These are phyloP conservation scores for Xerocomellus amylosporus DNA, from an alignment of 768 basidiomycete genomes.

Conservation along the genomic window DNA sequence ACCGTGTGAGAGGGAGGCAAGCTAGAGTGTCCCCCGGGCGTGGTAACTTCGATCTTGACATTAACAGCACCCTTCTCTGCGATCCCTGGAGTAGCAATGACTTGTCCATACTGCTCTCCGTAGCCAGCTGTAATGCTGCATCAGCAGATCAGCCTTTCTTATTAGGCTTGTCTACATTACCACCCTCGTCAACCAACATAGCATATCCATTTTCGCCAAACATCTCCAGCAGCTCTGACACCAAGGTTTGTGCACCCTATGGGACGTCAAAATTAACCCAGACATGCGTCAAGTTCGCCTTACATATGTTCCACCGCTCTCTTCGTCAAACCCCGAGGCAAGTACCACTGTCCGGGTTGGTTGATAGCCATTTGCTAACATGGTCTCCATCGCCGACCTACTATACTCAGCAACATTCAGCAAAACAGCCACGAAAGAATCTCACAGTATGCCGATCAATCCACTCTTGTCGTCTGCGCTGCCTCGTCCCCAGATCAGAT, in stretches of 20 bases:
- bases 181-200: constrained; percentile 86
- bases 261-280: background rate
- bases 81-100: constrained; percentile 60
- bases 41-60: constrained; percentile 58
- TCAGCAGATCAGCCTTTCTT: background rate
- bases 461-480: constrained; percentile 61
- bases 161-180: constrained; percentile 36
- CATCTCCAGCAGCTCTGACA: constrained; percentile 45
- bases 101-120: constrained; percentile 45
- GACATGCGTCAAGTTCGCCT: background rate
- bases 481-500: constrained; percentile 50
- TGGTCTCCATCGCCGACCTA: constrained; percentile 58
- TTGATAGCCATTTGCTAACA: constrained; percentile 59
- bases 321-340: constrained; percentile 77
- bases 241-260: constrained; percentile 56
- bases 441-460: constrained; percentile 63
- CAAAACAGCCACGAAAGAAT: background rate
- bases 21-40: constrained; percentile 83
- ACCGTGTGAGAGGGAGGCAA: constrained; percentile 81
- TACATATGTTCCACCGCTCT: constrained; percentile 53
- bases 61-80: constrained; percentile 74
- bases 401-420: background rate
- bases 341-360: constrained; percentile 63
- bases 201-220: constrained; percentile 76
- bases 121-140: constrained; percentile 43